Percentiles rank a stretch among this genome's conserved stretches.
Evolutionary conservation across 352 stramenopile species (phyloP).

Genomic region (Plasmopara viticola): DNA sequence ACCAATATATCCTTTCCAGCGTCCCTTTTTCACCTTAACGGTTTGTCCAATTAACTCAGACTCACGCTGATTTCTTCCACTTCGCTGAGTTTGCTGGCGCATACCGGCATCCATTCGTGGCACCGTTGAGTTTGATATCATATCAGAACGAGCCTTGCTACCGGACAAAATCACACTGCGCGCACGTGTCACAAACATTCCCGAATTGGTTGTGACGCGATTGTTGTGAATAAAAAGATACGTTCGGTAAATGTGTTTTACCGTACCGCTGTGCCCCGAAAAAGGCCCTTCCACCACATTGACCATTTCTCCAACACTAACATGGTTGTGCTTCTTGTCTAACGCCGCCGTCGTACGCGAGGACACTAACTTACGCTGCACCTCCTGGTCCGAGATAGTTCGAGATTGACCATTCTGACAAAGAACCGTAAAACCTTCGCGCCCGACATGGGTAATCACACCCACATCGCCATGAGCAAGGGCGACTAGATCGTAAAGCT

Average conservation of each 20-base stretch:
- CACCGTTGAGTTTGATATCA: conserved; percentile 81
- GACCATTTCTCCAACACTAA: conserved; percentile 87
- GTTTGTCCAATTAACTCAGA: conserved; percentile 84
- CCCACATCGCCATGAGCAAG: conserved; percentile 83
- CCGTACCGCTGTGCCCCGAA: conserved; percentile 77
- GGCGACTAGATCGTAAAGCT: conserved; percentile 86
- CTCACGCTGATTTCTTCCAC: conserved; percentile 53
- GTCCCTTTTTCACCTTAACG: conserved; percentile 88
- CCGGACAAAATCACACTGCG: conserved; percentile 78
- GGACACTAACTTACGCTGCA: conserved; percentile 84
- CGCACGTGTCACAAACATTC: conserved; percentile 84
- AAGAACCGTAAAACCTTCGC: conserved; percentile 84
- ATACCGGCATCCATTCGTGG: conserved; percentile 51
- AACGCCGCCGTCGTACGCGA: conserved; percentile 72
- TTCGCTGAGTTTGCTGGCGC: conserved; percentile 36
- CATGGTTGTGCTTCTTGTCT: conserved; percentile 88
- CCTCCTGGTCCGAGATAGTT: conserved; percentile 84
- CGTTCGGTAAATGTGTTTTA: conserved; percentile 88
- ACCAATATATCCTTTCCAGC: conserved; percentile 90
- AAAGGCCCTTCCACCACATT: conserved; percentile 84
- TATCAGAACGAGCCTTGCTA: conserved; percentile 80
- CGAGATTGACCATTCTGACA: conserved; percentile 79
- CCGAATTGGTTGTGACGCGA: conserved; percentile 82
- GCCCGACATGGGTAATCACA: conserved; percentile 87
- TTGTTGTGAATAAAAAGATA: conserved; percentile 90